Evolutionary conservation across 306 rosid genomes (phyloP), one percentile per base, ranked within the genome.

Genomic region (Vigna hirtella): DNA sequence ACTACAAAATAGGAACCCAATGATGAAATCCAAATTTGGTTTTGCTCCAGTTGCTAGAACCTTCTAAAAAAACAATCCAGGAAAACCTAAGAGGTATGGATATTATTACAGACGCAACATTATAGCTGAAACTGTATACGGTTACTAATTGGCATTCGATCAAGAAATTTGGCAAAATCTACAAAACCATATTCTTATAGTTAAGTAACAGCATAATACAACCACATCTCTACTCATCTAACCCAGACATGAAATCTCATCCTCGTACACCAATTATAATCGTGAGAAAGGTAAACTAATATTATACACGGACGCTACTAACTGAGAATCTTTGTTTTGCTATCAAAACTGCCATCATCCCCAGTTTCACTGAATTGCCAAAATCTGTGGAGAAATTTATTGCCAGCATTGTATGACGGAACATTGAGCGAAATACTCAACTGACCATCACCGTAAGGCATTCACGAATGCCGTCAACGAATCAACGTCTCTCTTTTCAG

Each of bases 401-500:
- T 78, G n/a, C 67, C 8, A 1, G 51, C 62, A 70, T 70, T 7
- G 28, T 74, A 4, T 15, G 18, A 28, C 14, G 52, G 40, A 77
- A 45, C 73, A 71, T 63, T 61, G 70, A 74, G 73, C 85, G 36
- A 26, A 26, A 56, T 32, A 70, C 83, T 80, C 61, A 57, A 49
- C 47, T 40, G 50, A 76, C 5, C 17, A 78, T 95, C 82, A 95
- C 78, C 91, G 61, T 1, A 95, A 87, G 79, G 91, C 97, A 72
- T 90, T 90, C 74, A 93, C 94, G 61, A 95, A 93, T 69, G 96
- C 84, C 89, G 86, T 53, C 88, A 95, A 83, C 1, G 98, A 95
- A 72, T 93, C 97, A 58, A 87, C 98, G 36, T 95, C 99, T 83
- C 99, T 90, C 74, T 90, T 93, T 86, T 95, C 99, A 0, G 98